These are phyloP conservation scores for Aspergillus heteromorphus DNA, from an alignment of 495 filamentous ascomycete genomes.

Conservation along the genomic window DNA sequence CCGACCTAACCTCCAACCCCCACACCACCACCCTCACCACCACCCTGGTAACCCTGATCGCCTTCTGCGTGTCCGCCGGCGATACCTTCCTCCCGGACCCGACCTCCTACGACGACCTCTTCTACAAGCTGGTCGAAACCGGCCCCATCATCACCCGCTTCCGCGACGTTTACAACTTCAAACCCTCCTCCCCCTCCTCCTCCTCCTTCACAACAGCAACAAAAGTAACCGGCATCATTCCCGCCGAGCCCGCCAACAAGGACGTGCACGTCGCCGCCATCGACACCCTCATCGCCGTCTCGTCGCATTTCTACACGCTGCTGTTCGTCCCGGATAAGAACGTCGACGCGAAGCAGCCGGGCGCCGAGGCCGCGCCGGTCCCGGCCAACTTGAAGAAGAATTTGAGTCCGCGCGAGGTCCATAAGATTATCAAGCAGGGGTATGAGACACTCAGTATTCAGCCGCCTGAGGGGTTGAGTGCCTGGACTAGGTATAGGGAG, in stretches of 20 bases:
- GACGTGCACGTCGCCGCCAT: constrained; percentile 52
- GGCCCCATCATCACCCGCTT: constrained; percentile 82
- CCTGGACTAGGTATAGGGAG: constrained; percentile 69
- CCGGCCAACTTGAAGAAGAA: constrained; percentile 48
- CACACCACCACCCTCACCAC: constrained; percentile 50
- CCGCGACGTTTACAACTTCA: constrained; percentile 59
- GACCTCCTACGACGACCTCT: constrained; percentile 87
- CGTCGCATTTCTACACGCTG: constrained; percentile 78
- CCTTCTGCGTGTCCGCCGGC: constrained; percentile 77
- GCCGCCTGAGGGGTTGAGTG: constrained; percentile 73
- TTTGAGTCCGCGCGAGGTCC: constrained; percentile 77
- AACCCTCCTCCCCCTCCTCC: constrained; percentile 13
- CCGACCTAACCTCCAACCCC: constrained; percentile 61
- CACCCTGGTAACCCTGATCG: constrained; percentile 73
- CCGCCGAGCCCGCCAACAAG: constrained; percentile 13
- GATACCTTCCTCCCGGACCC: constrained; percentile 91
- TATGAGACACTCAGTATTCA: constrained; percentile 91
- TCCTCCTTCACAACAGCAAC: constrained; percentile 12
- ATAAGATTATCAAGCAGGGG: constrained; percentile 87
- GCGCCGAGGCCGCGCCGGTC: constrained; percentile 25
- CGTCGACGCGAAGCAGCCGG: constrained; percentile 25
- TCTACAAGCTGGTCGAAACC: constrained; percentile 95
- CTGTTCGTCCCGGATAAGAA: constrained; percentile 57
- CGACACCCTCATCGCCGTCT: constrained; percentile 76
- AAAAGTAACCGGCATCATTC: constrained; percentile 4